Evolutionary conservation across 2,329 filamentous ascomycete species (phyloP), one percentile per base, ranked within the genome.

Genomic region (Huntiella bhutanensis): DNA sequence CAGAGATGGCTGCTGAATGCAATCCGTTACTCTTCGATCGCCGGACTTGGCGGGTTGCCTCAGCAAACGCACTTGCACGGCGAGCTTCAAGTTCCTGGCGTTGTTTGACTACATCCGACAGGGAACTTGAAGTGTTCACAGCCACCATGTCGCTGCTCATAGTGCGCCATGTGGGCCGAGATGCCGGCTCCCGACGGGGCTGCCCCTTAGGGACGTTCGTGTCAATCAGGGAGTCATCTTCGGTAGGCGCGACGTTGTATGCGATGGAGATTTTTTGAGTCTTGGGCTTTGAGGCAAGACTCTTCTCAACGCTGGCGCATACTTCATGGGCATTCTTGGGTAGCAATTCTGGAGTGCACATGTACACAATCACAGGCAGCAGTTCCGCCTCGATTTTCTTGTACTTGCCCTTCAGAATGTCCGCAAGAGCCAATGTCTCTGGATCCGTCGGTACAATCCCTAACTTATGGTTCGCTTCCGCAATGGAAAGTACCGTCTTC

Each of bases 1-100:
- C 82, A 0, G 71, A 75, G 6, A 83, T 83, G 1, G 75, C 87
- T 48, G 78, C 81, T 16, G 77, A 73, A 65, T 82, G 86, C 3
- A 88, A 64, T 0, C 70, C 78, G 51, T 85, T 75, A 0, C 83
- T 86, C 53, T 72, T 77, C 16, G 70, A 69, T 12, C 64, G 64
- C 33, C 63, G 64, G 48, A 58, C 62, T 16, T 68, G 61, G 4
- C 62, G 58, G 1, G 61, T 54, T 0, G 68, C 69, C 0, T 64
- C 60, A 5, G 56, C 52, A 46, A 55, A 59, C 7, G 47, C 43
- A 10, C 42, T 15, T 4, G 34, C 15, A 32, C 46, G 46, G 11
- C 45, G 34, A 22, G 43, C 41, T 11, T 45, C 36, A 3, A 48
- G 36, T 10, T 44, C 41, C n/a, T 45, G 36, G 4, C 17, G 28